phyloP scores from a whole-genome alignment of 1,284 basidiomycete genomes.

The Leccinum angustisporum region DNA sequence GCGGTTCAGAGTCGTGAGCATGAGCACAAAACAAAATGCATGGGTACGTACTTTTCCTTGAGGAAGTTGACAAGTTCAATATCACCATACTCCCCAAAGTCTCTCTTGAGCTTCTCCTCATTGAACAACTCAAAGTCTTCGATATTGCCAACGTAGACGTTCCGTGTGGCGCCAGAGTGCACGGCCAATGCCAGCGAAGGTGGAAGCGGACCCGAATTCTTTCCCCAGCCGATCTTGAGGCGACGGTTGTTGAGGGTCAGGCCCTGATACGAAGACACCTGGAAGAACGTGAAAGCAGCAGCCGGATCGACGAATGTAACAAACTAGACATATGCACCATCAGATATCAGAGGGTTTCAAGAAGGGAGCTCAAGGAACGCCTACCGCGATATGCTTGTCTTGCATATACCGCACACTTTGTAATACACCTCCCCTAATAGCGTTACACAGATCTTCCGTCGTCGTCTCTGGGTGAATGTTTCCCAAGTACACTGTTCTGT shows the following conservation, averaged over 20 bases:
- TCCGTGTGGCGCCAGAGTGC: conserved; percentile 87
- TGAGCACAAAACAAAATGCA: background rate
- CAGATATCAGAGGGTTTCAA: conserved; percentile 2
- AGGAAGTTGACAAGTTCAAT: conserved; percentile 95
- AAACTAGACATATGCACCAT: conserved; percentile 51
- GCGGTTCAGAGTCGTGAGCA: conserved; percentile 9
- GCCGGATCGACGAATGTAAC: conserved; percentile 89
- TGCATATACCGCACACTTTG: conserved; percentile 90
- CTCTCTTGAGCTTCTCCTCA: conserved; percentile 82
- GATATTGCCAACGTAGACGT: conserved; percentile 92
- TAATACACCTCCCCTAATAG: conserved; percentile 88
- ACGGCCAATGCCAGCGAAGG: conserved; percentile 84
- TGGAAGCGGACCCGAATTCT: conserved; percentile 82
- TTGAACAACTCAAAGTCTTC: conserved; percentile 89
- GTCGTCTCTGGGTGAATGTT: conserved; percentile 94
- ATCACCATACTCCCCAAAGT: conserved; percentile 91
- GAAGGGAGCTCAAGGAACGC: conserved; percentile 24
- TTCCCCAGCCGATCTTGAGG: conserved; percentile 94
- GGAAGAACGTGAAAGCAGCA: conserved; percentile 89
- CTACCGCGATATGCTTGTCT: conserved; percentile 90
- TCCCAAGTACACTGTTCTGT: conserved; percentile 89
- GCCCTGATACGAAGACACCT: conserved; percentile 84
- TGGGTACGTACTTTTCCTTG: conserved; percentile 77
- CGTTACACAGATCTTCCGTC: conserved; percentile 90
- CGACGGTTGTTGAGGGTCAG: conserved; percentile 88